phyloP scores from a whole-genome alignment of 108 stramenopile species.

The Seminavis robusta region DNA sequence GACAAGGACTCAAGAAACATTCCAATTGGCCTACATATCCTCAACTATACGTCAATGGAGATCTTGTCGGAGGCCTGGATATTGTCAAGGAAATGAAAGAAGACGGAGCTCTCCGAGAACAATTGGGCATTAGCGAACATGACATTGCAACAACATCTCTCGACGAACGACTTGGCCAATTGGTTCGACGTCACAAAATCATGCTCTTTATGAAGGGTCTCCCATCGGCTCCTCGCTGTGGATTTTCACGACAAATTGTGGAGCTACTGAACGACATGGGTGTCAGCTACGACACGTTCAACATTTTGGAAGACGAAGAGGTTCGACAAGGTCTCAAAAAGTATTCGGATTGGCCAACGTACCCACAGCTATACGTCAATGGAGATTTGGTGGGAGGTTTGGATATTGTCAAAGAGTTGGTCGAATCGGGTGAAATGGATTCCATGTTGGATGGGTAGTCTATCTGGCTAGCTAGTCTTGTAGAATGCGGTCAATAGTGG shows the following conservation, averaged over 20 bases:
- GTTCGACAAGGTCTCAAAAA: slow-evolving; percentile 90
- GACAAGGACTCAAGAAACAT: slow-evolving; percentile 86
- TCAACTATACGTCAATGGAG: slow-evolving; percentile 93
- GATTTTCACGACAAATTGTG: slow-evolving; percentile 87
- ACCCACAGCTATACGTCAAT: slow-evolving; percentile 93
- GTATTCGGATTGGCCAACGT: slow-evolving; percentile 94
- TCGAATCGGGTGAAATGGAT: slow-evolving; percentile 70
- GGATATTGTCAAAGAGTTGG: slow-evolving; percentile 94
- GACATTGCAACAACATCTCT: slow-evolving; percentile 16
- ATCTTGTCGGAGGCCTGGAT: slow-evolving; percentile 95
- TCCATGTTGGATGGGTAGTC: slow-evolving; percentile 48
- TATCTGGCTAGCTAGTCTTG: not conserved
- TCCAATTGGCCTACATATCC: slow-evolving; percentile 96
- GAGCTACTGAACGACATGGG: slow-evolving; percentile 69
- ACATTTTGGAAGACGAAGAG: slow-evolving; percentile 87
- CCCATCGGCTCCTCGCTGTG: slow-evolving; percentile 85
- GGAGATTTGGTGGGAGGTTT: slow-evolving; percentile 96
- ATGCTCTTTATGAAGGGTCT: slow-evolving; percentile 99
- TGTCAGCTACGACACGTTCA: slow-evolving; percentile 80
- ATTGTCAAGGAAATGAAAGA: slow-evolving; percentile 94
- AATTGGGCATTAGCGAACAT: slow-evolving; percentile 22
- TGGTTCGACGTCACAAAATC: slow-evolving; percentile 57
- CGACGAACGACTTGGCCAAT: slow-evolving; percentile 50
- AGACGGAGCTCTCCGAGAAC: slow-evolving; percentile 58
- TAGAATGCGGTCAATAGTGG: too few species aligned